Evolutionary conservation across 495 filamentous ascomycete genomes (phyloP), one percentile per base, ranked within the genome.

Genomic region (Penicillium coffeae): DNA sequence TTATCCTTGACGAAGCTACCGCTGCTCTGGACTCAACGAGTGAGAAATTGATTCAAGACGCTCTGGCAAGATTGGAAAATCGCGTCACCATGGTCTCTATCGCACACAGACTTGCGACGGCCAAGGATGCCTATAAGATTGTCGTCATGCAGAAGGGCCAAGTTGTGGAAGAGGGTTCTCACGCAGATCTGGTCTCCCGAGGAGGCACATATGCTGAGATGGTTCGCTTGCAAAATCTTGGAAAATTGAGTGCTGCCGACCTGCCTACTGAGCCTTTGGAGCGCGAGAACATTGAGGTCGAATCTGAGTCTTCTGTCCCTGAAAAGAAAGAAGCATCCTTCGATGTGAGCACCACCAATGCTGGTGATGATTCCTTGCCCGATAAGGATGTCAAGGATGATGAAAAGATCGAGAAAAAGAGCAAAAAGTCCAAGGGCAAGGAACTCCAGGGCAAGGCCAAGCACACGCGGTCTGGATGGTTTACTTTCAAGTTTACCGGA

Each of bases 1-100:
- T 95, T 2, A 82, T 93, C 25, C 72, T 95, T 1, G 88, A 92
- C 56, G 88, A 94, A 60, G 88, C 88, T 6, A 91, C 87, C 1
- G 80, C 58, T 3, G 67, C 68, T 20, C 22, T 80, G n/a, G 76
- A 80, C 58, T 77, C 77, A 0, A 66, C 67, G 7, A 77, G 68
- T 36, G 77, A 81, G 50, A 65, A 52, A 12, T 58, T 69, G 22
- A 77, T 79, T 35, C 76, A 77, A 50, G 55, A 51, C 3, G 73
- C 76, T 7, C 56, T 79, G 38, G 60, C 68, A 10, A 66, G 66
- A 22, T 63, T 72, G 1, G 62, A 70, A 14, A 51, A 50, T 9
- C 64, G 64, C 2, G 60, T 73, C 12, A 72, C 69, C 2, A 68
- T 64, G 9, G 55, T 74, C 9, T 64, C 68, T 3, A 70, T 72